phyloP scores from a whole-genome alignment of 2,329 filamentous ascomycete genomes.

The Furcasterigmium furcatum region DNA sequence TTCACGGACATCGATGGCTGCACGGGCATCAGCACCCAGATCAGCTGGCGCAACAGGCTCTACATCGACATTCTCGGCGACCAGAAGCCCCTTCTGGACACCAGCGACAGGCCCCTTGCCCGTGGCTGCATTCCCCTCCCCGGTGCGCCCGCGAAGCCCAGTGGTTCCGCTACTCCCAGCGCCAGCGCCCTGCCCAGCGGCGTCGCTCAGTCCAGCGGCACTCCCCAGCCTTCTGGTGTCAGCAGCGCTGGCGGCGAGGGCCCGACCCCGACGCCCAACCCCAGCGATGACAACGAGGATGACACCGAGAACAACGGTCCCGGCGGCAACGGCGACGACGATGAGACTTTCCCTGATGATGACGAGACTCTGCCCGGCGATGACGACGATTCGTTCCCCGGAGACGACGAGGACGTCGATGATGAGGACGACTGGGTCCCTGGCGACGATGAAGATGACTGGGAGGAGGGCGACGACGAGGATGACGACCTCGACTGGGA shows the following conservation, averaged over 20 bases:
- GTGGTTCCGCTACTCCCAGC: neutral
- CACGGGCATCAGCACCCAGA: conserved; percentile 18
- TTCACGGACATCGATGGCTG: conserved; percentile 18
- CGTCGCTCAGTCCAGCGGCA: neutral
- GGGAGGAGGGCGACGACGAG: no score
- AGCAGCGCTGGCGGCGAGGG: neutral
- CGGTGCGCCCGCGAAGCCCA: neutral
- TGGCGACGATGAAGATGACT: no score
- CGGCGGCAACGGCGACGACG: neutral
- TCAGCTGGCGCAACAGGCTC: conserved; percentile 23
- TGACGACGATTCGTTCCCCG: neutral
- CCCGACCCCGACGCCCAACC: neutral
- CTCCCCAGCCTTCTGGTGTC: neutral
- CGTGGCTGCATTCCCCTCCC: conserved; percentile 14
- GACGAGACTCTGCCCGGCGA: neutral
- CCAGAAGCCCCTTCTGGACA: conserved; percentile 15
- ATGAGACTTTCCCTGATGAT: neutral
- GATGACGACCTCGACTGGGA: no score
- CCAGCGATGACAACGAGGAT: neutral
- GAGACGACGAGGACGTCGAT: no score
- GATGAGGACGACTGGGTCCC: neutral
- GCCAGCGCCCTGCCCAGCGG: neutral
- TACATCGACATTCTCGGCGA: conserved; percentile 14
- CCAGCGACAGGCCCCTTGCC: conserved; percentile 13
- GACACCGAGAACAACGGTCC: neutral